A percentile compares a stretch with the other conserved stretches of the same genome.
Evolutionary conservation across 2,329 filamentous ascomycete genomes (phyloP).

Genomic region (Blumeria graminis): DNA sequence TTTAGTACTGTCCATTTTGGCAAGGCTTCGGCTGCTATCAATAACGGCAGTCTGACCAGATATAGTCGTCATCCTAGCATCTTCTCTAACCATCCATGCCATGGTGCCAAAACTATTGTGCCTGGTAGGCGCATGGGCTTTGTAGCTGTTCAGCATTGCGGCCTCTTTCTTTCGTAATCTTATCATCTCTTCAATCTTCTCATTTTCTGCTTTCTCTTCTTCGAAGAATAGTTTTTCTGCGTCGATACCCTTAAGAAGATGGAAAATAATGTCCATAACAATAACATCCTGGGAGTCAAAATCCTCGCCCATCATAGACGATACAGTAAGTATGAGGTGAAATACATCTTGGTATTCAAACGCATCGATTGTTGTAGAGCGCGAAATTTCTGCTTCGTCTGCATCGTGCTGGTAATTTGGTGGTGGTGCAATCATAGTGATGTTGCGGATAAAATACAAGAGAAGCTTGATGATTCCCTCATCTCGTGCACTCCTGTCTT

Average conservation of each 20-base stretch:
- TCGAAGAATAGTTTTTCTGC: constrained; percentile 67
- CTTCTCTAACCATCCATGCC: constrained; percentile 81
- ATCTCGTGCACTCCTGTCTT: constrained; percentile 55
- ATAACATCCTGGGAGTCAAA: constrained; percentile 74
- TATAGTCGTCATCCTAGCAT: constrained; percentile 62
- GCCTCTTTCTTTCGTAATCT: constrained; percentile 59
- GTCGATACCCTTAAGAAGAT: constrained; percentile 76
- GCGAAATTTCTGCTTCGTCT: constrained; percentile 74
- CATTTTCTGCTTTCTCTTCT: constrained; percentile 42
- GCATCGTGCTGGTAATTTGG: constrained; percentile 51
- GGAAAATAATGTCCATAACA: constrained; percentile 80
- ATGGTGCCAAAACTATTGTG: constrained; percentile 94
- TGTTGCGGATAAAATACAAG: constrained; percentile 71
- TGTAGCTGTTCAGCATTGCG: constrained; percentile 55
- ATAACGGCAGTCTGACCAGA: constrained; percentile 71
- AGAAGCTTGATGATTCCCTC: constrained; percentile 82
- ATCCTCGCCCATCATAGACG: constrained; percentile 83
- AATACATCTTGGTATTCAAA: constrained; percentile 85
- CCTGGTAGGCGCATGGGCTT: constrained; percentile 55
- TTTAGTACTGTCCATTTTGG: constrained; percentile 79
- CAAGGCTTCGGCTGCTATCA: constrained; percentile 45
- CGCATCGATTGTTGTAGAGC: constrained; percentile 67
- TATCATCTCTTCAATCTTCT: constrained; percentile 49
- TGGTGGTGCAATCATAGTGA: constrained; percentile 61
- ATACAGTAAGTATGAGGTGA: constrained; percentile 58